These are phyloP conservation scores for Ascochyta viciae-villosae DNA, from an alignment of 2,329 filamentous ascomycete genomes.

Conservation along the genomic window DNA sequence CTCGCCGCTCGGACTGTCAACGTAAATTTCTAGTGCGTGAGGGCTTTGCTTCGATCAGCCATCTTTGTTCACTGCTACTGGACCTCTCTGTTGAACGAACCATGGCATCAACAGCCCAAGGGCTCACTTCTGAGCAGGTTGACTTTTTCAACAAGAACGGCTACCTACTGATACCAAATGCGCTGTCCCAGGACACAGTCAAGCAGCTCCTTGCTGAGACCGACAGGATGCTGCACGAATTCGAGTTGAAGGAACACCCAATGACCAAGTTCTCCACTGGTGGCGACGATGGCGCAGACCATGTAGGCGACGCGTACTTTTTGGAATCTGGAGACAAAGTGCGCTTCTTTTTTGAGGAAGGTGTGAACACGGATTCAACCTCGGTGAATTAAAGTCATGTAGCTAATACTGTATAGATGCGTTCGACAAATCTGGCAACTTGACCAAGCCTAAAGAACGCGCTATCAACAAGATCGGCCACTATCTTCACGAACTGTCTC, in stretches of 20 bases:
- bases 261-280: conserved; percentile 95
- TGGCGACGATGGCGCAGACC: conserved; percentile 67
- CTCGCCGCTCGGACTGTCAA: conserved; percentile 3
- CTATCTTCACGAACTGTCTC: conserved; percentile 57
- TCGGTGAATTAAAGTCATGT: too few species aligned
- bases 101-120: conserved; percentile 45
- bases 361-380: conserved; percentile 34
- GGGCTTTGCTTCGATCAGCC: neutral
- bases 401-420: conserved; percentile 64
- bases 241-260: conserved; percentile 83
- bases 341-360: conserved; percentile 95
- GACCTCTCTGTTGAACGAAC: neutral
- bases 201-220: conserved; percentile 76
- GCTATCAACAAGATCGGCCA: conserved; percentile 77
- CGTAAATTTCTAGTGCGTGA: neutral
- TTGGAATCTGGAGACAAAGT: conserved; percentile 88
- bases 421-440: conserved; percentile 69
- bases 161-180: conserved; percentile 85
- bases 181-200: conserved; percentile 72
- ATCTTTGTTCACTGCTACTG: neutral
- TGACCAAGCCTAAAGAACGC: conserved; percentile 79
- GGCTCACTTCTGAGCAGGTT: conserved; percentile 76
- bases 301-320: conserved; percentile 96
- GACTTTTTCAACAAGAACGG: conserved; percentile 79
- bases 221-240: conserved; percentile 72